These are phyloP conservation scores for Trametes cubensis DNA, from an alignment of 768 basidiomycete genomes.

Conservation along the genomic window DNA sequence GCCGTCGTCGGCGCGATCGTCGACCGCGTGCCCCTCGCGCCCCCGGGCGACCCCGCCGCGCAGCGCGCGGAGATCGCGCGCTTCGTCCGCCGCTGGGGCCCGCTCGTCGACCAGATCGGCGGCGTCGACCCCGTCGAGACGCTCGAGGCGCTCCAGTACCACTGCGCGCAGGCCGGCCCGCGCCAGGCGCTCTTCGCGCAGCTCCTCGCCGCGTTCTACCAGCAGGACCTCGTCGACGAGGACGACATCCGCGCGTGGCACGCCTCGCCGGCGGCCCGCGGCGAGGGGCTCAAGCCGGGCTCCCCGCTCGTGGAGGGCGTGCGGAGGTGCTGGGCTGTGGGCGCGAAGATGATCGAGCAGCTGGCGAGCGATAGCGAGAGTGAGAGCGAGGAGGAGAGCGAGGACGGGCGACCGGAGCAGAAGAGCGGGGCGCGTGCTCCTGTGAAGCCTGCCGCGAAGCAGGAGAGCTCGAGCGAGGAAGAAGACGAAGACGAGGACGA, in stretches of 20 bases:
- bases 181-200: slow-evolving; percentile 79
- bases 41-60: slow-evolving; percentile 48
- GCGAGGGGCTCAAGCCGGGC: slow-evolving; percentile 46
- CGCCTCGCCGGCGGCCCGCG: slow-evolving; percentile 55
- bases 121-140: slow-evolving; percentile 84
- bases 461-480: slow-evolving; percentile 24
- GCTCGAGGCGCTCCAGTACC: slow-evolving; percentile 71
- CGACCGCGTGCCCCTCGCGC: slow-evolving; percentile 64
- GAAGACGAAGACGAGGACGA: slow-evolving; percentile 2
- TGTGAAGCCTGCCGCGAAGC: slow-evolving; percentile 32
- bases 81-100: slow-evolving; percentile 80
- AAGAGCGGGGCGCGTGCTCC: slow-evolving; percentile 23
- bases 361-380: slow-evolving; percentile 71
- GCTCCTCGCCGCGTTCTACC: slow-evolving; percentile 84
- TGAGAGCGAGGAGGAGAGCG: slow-evolving; percentile 35
- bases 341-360: slow-evolving; percentile 76
- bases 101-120: slow-evolving; percentile 77
- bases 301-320: slow-evolving; percentile 52
- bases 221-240: slow-evolving; percentile 89
- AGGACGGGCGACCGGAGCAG: slow-evolving; percentile 5
- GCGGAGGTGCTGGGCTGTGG: slow-evolving; percentile 69
- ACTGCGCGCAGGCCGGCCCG: slow-evolving; percentile 59
- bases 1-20: slow-evolving; percentile 88
- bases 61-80: slow-evolving; percentile 68
- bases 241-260: slow-evolving; percentile 92